Evolutionary conservation across 75 land plant genomes (phyloP), one percentile per base, ranked within the genome.

Genomic region (Gnetum montanum): DNA sequence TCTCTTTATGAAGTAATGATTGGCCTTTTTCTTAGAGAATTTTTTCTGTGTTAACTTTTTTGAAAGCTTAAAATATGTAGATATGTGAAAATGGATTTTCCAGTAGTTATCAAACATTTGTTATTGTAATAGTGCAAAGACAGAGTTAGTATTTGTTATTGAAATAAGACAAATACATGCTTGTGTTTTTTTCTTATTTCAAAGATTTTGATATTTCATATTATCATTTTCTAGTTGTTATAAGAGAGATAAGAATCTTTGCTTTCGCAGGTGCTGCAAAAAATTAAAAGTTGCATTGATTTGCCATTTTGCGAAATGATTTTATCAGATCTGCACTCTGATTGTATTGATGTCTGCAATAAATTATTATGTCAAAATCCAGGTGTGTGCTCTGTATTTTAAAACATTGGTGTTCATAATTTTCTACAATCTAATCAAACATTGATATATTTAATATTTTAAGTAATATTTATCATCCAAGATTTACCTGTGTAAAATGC

Each of bases 311-410:
- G 83, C 24, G 64, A 72, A 46, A 37, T 63, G 4, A 46, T 77
- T 34, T 49, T 67, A 12, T 67, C 79, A 12, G 45, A 59, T 7
- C 35, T 79, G 43, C 76, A 84, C 64, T 57, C 70, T 19, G 83
- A 84, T 36, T 79, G 71, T 48, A 54, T 84, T 28, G 87, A 84
- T 60, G 64, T 84, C 56, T 79, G 79, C 46, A 66, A 64, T 29
- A 75, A 69, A 41, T 69, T 79, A 30, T 50, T 84, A 33, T 81
- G 79, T 22, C 60, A 59, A 38, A 72, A 79, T 64, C 87, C 87
- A 72, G 87, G 87, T 84, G 18, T 41, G 24, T 13, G 24, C 45
- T 37, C 20, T 35, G n/a, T 2, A 4, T 27, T 52, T 23, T 15
- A 30, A 24, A 15, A 28, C 30, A 20, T 26, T 3, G 10, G 8